Percentiles rank a stretch among this genome's conserved stretches.
These are phyloP conservation scores for Termitomyces sp. DNA, from an alignment of 768 basidiomycete species.

Conservation along the genomic window DNA sequence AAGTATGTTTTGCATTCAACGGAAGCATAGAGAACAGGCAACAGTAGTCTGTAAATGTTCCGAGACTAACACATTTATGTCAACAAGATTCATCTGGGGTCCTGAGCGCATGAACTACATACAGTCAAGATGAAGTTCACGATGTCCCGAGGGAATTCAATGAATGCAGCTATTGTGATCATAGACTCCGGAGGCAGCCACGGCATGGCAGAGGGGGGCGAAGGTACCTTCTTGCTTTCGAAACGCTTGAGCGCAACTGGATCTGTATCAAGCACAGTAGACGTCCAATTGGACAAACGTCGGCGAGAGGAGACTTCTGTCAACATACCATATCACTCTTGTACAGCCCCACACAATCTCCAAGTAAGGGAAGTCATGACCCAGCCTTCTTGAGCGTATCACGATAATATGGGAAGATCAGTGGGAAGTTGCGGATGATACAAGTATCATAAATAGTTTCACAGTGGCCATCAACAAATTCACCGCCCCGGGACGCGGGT, in stretches of 20 bases:
- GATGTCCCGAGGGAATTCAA: slow-evolving; percentile 9
- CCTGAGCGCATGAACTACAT: background rate
- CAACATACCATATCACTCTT: slow-evolving; percentile 1
- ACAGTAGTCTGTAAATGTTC: slow-evolving; percentile 1
- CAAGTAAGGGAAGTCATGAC: background rate
- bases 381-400: background rate
- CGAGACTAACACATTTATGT: slow-evolving; percentile 4
- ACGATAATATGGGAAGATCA: background rate
- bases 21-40: slow-evolving; percentile 9
- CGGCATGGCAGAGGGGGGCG: background rate
- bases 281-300: background rate
- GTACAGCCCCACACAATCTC: slow-evolving; percentile 3
- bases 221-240: background rate
- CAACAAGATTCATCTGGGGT: background rate
- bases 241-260: background rate
- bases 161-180: slow-evolving; percentile 9
- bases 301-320: background rate
- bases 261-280: background rate
- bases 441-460: background rate
- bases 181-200: slow-evolving; percentile 11
- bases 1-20: slow-evolving; percentile 10
- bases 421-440: background rate
- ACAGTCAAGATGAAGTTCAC: slow-evolving; percentile 11
- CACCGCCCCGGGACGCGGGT: background rate
- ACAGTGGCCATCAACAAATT: background rate